Conservation (phyloP, 805 yeast genomes). For the Lipomyces mesembrius region DNA sequence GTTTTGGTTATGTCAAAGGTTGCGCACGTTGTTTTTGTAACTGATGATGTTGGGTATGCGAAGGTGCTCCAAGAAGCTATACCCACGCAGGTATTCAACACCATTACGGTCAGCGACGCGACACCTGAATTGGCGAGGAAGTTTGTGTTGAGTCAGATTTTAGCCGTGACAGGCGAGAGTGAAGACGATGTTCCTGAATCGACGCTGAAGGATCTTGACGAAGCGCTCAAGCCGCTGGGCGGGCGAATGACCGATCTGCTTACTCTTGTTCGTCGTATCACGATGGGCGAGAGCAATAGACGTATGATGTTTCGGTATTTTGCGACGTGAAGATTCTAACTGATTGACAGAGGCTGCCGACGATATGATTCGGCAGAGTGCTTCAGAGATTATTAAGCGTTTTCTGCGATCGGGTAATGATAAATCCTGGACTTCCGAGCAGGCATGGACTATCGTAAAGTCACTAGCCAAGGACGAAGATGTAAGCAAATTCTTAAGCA, state of each 20-base stretch:
- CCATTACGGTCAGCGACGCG: slow-evolving; percentile 79
- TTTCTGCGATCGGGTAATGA: slow-evolving; percentile 54
- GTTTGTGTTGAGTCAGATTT: slow-evolving; percentile 59
- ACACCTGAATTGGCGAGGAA: slow-evolving; percentile 67
- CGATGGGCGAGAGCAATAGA: slow-evolving; percentile 80
- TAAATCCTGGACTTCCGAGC: slow-evolving; percentile 67
- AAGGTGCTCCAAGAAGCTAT: slow-evolving; percentile 68
- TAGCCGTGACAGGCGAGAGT: slow-evolving; percentile 43
- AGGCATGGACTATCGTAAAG: slow-evolving; percentile 85
- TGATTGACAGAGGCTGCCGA: slow-evolving; percentile 61
- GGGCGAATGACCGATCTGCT: slow-evolving; percentile 95
- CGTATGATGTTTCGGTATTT: background rate
- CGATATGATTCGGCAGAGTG: slow-evolving; percentile 82
- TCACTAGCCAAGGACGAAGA: slow-evolving; percentile 56
- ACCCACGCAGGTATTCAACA: slow-evolving; percentile 86
- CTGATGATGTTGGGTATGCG: slow-evolving; percentile 81
- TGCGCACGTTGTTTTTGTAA: slow-evolving; percentile 88
- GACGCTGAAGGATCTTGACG: slow-evolving; percentile 51
- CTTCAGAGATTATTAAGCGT: slow-evolving; percentile 85
- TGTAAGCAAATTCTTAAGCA: slow-evolving; percentile 47
- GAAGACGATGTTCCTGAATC: slow-evolving; percentile 40
- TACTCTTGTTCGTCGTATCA: slow-evolving; percentile 82
- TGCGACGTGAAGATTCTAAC: background rate
- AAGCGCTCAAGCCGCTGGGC: slow-evolving; percentile 75
- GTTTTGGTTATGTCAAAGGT: slow-evolving; percentile 71